Base-by-base conservation (phyloP, 768 basidiomycete species). In the Pleurotus pulmonarius region DNA sequence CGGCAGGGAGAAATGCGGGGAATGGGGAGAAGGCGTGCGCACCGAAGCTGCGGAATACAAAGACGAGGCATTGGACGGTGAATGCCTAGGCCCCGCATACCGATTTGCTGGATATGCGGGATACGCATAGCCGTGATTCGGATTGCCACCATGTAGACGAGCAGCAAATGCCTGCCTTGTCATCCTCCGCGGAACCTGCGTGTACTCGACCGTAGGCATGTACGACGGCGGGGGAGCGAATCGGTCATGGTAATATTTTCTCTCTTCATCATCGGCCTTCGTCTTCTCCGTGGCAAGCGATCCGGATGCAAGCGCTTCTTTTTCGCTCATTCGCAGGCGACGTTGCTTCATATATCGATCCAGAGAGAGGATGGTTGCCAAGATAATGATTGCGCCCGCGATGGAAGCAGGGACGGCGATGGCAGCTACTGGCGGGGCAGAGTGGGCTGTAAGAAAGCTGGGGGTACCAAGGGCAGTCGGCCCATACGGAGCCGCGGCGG, bases 331-430 rank as follows among this genome's bases (percentile, higher is more conserved):
- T 15, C 67, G 63, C 16, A 53, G 51, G 18, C 51, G 51, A 18
- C 51, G 51, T n/a, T 53, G 51, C 51, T 53, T 53, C 16, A 53
- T 39, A 25, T 65, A 64, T 44, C 67, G 68, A 8, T 64, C 65
- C 41, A 73, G 49, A 5, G 66, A 65, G 20, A 74, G 58, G 24
- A 59, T 57, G 8, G 61, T 52, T 2, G 71, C 71, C 12, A 72
- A 49, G 5, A 75, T 43, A 5, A 72, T 49, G 39, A 74, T 64
- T 8, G 62, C 67, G 8, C 67, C 65, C 24, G 73, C 62, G 44
- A 69, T 60, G 13, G 72, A 70, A 7, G 74, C 62, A 2, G 73
- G 74, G 18, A 74, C 64, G 6, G 69, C 71, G 54, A 68, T 67
- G 13, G 71, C 70, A 6, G 65, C 69, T 3, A 64, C 58, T 4